Evolutionary conservation across 192 early-diverging fungal species (phyloP).

Genomic region (Coemansia sp.): DNA sequence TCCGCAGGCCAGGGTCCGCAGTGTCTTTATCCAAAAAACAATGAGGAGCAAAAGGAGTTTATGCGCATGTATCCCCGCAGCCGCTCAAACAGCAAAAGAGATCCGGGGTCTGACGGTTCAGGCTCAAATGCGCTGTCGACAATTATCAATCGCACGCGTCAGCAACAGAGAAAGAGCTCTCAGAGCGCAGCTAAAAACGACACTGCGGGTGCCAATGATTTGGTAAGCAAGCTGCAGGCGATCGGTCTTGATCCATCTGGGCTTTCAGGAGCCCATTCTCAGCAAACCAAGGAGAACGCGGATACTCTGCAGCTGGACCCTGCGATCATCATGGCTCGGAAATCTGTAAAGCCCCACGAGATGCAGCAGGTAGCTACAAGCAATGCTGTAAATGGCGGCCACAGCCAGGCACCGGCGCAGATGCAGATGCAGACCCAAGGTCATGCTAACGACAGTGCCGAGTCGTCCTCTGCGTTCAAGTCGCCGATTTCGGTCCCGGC

Average conservation of each 20-base stretch:
- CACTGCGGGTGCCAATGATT: slow-evolving; percentile 5
- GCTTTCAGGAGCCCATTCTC: slow-evolving; percentile 1
- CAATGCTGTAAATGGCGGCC: not conserved
- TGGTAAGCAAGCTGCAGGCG: slow-evolving; percentile 49
- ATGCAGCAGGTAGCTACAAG: slow-evolving; percentile 7
- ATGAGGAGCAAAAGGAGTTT: slow-evolving; percentile 44
- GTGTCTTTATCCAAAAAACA: slow-evolving; percentile 39
- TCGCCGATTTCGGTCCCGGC: slow-evolving; percentile 34
- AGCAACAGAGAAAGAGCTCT: slow-evolving; percentile 23
- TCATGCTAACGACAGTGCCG: not conserved
- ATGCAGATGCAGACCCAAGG: not conserved
- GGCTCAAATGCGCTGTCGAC: slow-evolving; percentile 18
- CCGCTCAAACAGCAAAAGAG: slow-evolving; percentile 49
- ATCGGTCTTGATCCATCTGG: slow-evolving; percentile 33
- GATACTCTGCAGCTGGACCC: slow-evolving; percentile 23
- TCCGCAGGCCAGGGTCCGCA: slow-evolving; percentile 26
- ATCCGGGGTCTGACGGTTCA: slow-evolving; percentile 3
- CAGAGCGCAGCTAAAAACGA: slow-evolving; percentile 4
- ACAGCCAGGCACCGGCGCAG: not conserved
- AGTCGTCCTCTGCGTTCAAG: slow-evolving; percentile 22
- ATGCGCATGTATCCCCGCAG: slow-evolving; percentile 47
- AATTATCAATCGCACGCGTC: slow-evolving; percentile 33
- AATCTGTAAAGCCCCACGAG: slow-evolving; percentile 37
- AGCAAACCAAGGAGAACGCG: slow-evolving; percentile 10
- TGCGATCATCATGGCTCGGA: slow-evolving; percentile 46